Percentiles rank a stretch among this genome's conserved stretches.
Conservation (phyloP, 805 yeast genomes). For the Nakazawaea sp. region DNA sequence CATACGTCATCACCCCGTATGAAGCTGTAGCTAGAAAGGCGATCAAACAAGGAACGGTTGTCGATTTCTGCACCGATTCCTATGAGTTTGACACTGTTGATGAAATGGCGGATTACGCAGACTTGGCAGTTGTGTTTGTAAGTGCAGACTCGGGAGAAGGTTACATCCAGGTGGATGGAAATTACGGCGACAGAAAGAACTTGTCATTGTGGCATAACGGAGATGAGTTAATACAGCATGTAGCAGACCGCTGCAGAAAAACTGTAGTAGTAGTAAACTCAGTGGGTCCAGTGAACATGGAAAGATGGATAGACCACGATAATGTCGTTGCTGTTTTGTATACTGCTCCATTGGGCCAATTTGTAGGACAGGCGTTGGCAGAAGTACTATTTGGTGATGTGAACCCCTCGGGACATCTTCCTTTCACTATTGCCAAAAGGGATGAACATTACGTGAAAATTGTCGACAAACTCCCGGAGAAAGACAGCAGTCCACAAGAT, state of each 20-base stretch:
- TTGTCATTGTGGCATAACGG: slow-evolving; percentile 55
- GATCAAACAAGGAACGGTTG: slow-evolving; percentile 34
- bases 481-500: slow-evolving; percentile 29
- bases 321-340: slow-evolving; percentile 50
- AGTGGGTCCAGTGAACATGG: slow-evolving; percentile 55
- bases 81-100: slow-evolving; percentile 38
- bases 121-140: slow-evolving; percentile 47
- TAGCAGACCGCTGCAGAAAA: slow-evolving; percentile 42
- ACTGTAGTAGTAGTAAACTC: slow-evolving; percentile 50
- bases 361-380: slow-evolving; percentile 33
- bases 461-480: slow-evolving; percentile 25
- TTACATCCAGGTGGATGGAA: slow-evolving; percentile 47
- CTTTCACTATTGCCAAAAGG: slow-evolving; percentile 44
- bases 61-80: slow-evolving; percentile 37
- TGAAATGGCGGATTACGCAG: slow-evolving; percentile 41
- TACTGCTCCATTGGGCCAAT: slow-evolving; percentile 51
- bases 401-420: slow-evolving; percentile 36
- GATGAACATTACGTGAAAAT: slow-evolving; percentile 23
- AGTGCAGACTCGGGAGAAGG: slow-evolving; percentile 55
- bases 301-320: slow-evolving; percentile 44
- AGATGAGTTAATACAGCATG: slow-evolving; percentile 40
- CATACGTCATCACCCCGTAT: slow-evolving; percentile 47
- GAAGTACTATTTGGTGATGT: slow-evolving; percentile 36
- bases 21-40: slow-evolving; percentile 46
- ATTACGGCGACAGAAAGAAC: slow-evolving; percentile 53